phyloP scores from a whole-genome alignment of 805 yeast genomes.

The Hanseniaspora mollemarum region DNA sequence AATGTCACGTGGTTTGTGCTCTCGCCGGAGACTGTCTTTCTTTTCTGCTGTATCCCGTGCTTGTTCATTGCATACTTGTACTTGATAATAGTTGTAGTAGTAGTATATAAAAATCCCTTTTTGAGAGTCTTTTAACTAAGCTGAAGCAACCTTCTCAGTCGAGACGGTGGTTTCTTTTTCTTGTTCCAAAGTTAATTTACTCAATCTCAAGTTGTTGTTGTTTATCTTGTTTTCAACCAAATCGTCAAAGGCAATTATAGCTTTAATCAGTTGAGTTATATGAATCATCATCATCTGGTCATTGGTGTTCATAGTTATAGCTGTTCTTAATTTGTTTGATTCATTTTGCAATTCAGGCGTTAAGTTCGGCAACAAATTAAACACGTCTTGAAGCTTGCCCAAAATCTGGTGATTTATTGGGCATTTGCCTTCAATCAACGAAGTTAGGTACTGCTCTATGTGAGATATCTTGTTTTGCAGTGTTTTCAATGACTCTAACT shows the following conservation, averaged over 20 bases:
- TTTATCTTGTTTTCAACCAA: constrained; percentile 90
- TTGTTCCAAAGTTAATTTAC: constrained; percentile 31
- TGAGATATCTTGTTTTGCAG: constrained; percentile 67
- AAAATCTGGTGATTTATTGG: constrained; percentile 85
- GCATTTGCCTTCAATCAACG: constrained; percentile 55
- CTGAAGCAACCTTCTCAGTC: not conserved
- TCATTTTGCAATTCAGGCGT: constrained; percentile 24
- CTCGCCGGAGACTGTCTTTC: too few relatives aligned
- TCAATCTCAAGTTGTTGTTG: constrained; percentile 44
- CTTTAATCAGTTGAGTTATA: constrained; percentile 76
- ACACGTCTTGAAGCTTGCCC: constrained; percentile 88
- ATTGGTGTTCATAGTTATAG: constrained; percentile 85
- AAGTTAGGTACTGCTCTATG: constrained; percentile 64
- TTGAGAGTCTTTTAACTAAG: too few relatives aligned
- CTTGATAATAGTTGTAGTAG: too few relatives aligned
- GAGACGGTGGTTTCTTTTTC: constrained; percentile 22
- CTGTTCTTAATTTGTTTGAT: constrained; percentile 41
- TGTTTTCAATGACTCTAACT: constrained; percentile 77
- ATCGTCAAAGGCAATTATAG: constrained; percentile 93
- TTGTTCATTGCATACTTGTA: not conserved
- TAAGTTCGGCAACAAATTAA: constrained; percentile 82
- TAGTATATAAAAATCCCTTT: too few relatives aligned
- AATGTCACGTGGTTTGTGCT: not conserved
- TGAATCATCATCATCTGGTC: constrained; percentile 93
- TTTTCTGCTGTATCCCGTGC: not conserved